Percentiles rank a stretch among this genome's conserved stretches.
Conservation (phyloP, 164 flowering plant genomes). For the Liquidambar formosana region DNA sequence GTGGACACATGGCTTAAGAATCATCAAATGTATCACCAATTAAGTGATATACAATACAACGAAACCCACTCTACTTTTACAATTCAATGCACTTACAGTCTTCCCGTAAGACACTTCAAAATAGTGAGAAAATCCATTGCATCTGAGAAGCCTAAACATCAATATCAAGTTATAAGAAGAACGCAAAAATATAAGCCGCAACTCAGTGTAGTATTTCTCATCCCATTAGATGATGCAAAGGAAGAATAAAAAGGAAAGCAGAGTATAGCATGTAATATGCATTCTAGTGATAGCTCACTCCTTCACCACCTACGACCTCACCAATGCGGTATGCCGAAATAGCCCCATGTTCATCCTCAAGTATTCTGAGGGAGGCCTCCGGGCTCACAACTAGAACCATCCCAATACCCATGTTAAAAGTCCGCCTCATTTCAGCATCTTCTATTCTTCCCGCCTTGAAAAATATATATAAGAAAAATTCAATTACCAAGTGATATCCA, state of each 20-base stretch:
- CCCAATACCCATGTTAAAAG: conserved; percentile 92
- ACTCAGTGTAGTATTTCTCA: not conserved
- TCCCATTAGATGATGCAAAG: not conserved
- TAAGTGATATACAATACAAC: no score
- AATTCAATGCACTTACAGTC: no score
- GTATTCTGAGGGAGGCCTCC: conserved; percentile 67
- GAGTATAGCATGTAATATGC: not conserved
- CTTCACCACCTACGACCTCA: conserved; percentile 55
- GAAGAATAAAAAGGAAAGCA: not conserved
- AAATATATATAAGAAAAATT: not conserved
- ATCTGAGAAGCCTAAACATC: not conserved
- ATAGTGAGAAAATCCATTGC: not conserved
- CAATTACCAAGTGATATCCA: not conserved
- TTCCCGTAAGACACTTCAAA: no score
- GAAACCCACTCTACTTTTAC: no score
- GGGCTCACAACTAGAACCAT: conserved; percentile 74
- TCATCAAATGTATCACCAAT: no score
- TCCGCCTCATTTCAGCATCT: conserved; percentile 82
- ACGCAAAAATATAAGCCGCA: not conserved
- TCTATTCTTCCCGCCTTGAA: conserved; percentile 71
- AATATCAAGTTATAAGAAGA: not conserved
- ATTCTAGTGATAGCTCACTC: conserved; percentile 37
- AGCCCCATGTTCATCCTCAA: conserved; percentile 31
- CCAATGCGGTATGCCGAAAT: conserved; percentile 49
- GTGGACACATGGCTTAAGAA: no score